These are phyloP conservation scores for Fraxinus greggii DNA, from an alignment of 305 asterid species.

Conservation along the genomic window DNA sequence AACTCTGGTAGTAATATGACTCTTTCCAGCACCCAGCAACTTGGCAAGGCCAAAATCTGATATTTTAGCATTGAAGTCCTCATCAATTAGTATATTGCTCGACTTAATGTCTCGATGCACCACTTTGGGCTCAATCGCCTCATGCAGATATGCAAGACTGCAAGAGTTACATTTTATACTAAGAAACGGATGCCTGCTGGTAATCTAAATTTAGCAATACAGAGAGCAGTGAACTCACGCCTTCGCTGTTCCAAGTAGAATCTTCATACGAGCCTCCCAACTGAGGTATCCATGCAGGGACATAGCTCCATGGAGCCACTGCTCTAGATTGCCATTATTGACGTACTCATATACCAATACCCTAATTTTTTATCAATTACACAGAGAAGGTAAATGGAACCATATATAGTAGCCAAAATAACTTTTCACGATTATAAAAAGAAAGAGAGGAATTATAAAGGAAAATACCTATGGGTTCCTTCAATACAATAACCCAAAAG, in stretches of 20 bases:
- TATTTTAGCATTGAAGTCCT: conserved; percentile 72
- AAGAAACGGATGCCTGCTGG: not conserved
- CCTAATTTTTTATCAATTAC: conserved; percentile 35
- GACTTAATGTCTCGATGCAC: conserved; percentile 84
- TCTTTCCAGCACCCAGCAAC: conserved; percentile 78
- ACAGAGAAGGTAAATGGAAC: not conserved
- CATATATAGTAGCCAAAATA: not conserved
- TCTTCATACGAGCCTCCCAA: conserved; percentile 82
- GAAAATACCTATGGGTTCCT: conserved; percentile 69
- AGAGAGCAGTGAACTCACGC: conserved; percentile 47
- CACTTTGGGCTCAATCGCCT: conserved; percentile 86
- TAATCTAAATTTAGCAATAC: conserved; percentile 9
- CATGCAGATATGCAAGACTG: conserved; percentile 83
- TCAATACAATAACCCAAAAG: conserved; percentile 81
- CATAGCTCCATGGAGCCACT: conserved; percentile 87
- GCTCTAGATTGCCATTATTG: conserved; percentile 75
- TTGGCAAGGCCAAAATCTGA: conserved; percentile 86
- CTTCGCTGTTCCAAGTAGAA: conserved; percentile 76
- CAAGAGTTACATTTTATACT: conserved; percentile 11
- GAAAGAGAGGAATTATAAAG: not conserved
- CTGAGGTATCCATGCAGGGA: conserved; percentile 61
- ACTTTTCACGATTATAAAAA: not conserved
- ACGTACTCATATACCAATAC: conserved; percentile 72
- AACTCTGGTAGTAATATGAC: conserved; percentile 75
- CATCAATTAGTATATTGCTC: conserved; percentile 76